phyloP scores from a whole-genome alignment of 768 basidiomycete genomes.

The Pisolithus orientalis region DNA sequence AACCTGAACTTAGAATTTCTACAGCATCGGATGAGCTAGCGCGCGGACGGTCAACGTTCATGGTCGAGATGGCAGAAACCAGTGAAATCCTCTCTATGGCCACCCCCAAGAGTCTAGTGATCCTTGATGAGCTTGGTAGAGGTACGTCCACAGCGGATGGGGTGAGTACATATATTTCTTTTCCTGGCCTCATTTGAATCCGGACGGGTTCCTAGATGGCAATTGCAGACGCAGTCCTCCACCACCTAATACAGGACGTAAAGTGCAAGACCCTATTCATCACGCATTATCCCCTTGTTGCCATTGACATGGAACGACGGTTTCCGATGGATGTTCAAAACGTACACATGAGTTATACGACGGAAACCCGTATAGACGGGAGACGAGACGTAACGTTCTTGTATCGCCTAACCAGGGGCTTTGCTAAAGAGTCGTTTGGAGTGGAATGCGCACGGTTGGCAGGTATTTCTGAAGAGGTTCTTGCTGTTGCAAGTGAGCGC shows the following conservation, averaged over 20 bases:
- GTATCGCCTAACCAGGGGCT: constrained; percentile 66
- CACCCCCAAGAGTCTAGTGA: constrained; percentile 71
- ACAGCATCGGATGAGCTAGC: constrained; percentile 83
- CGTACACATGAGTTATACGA: constrained; percentile 81
- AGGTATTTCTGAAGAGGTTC: constrained; percentile 65
- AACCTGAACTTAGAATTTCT: background rate
- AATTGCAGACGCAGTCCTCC: constrained; percentile 75
- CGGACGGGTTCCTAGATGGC: constrained; percentile 54
- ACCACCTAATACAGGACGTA: constrained; percentile 54
- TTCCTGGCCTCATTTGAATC: constrained; percentile 3
- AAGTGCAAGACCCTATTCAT: constrained; percentile 83
- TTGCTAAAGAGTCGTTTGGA: constrained; percentile 83
- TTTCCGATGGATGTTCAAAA: constrained; percentile 64
- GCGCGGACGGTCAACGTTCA: constrained; percentile 87
- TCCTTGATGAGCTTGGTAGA: constrained; percentile 85
- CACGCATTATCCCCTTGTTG: constrained; percentile 88
- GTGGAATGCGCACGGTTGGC: constrained; percentile 91
- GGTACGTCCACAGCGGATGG: constrained; percentile 95
- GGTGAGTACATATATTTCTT: constrained; percentile 25
- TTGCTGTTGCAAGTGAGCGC: constrained; percentile 51
- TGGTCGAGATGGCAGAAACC: constrained; percentile 96
- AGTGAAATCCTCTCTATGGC: constrained; percentile 80
- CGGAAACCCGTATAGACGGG: constrained; percentile 64
- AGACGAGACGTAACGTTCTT: constrained; percentile 80
- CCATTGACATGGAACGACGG: constrained; percentile 54